Base-by-base conservation (phyloP, 768 basidiomycete genomes). In the Sarcomyxa edulis region DNA sequence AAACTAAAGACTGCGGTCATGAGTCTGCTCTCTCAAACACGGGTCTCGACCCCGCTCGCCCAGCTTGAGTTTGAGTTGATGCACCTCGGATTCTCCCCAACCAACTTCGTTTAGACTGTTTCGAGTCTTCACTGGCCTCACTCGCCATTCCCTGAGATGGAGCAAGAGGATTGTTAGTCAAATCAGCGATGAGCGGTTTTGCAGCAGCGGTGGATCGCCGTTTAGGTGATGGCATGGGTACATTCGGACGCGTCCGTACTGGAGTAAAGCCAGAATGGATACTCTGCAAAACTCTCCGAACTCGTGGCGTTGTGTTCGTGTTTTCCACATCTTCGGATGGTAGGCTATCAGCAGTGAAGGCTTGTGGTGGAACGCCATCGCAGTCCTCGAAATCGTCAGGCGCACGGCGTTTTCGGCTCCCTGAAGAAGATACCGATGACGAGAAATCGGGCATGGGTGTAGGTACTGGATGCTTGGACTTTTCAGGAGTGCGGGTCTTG, bases 251-350 rank as follows among this genome's bases (percentile, higher is more conserved):
- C 21, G 54, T 67, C 21, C 84, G 77, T 21, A 77, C 68, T 3
- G 86, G 86, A 2, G 85, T 88, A 54, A 88, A 89, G 5, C 86
- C 80, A 5, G 74, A 67, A 30, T 82, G 77, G 34, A 75, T 55
- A 34, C 66, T 71, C 39, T 71, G 78, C 39, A 78, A 47, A 39
- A 74, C 69, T 47, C 76, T 73, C 39, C 84, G 72, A 25, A 76
- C 65, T 27, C 81, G 76, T 7, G 85, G 85, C 1, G 83, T 81
- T 11, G 58, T 56, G 32, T 59, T 57, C 39, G 62, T 48, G 39
- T 51, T 57, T 42, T 64, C 64, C 12, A 48, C 53, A n/a, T 19
- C 63, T 40, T 64, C 60, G 34, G 65, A 65, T 15, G 68, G 61
- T 19, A 72, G 56, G 30, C 75, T 69, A 7, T 81, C 80, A 0